Conservation (phyloP, 164 flowering plant genomes). For the Macadamia tetraphylla region DNA sequence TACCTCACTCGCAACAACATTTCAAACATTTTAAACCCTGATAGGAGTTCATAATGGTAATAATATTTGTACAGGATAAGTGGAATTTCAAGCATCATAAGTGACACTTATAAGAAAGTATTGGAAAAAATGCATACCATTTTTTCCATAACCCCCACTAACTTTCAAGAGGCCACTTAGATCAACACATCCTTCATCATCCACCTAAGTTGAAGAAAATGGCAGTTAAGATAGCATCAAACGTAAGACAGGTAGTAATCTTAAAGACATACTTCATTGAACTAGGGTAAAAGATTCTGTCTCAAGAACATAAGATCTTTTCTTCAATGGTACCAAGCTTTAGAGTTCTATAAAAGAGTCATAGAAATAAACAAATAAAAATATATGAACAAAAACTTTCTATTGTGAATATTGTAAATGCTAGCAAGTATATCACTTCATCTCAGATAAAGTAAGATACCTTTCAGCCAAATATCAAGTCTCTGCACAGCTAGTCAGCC, state of each 20-base stretch:
- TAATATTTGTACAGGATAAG: not conserved
- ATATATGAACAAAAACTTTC: too few relatives aligned
- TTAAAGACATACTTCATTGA: not conserved
- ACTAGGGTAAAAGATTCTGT: not conserved
- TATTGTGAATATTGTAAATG: too few relatives aligned
- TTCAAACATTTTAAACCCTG: not conserved
- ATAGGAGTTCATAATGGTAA: not conserved
- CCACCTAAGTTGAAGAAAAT: constrained; percentile 34
- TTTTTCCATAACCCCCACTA: constrained; percentile 40
- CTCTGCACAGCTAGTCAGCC: too few relatives aligned
- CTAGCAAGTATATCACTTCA: too few relatives aligned
- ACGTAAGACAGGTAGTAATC: too few relatives aligned
- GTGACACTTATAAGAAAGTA: not conserved
- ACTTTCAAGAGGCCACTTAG: constrained; percentile 60
- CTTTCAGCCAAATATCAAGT: too few relatives aligned
- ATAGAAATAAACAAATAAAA: too few relatives aligned
- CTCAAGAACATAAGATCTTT: too few relatives aligned
- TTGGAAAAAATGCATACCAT: constrained; percentile 30
- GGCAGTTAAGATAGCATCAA: not conserved
- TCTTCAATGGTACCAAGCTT: too few relatives aligned
- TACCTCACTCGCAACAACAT: too few relatives aligned
- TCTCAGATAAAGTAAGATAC: too few relatives aligned
- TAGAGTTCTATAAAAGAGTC: too few relatives aligned
- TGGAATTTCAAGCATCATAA: not conserved
- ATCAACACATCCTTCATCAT: constrained; percentile 48